These are phyloP conservation scores for Pseudogymnoascus sp. DNA, from an alignment of 2,329 filamentous ascomycete genomes.

Conservation along the genomic window DNA sequence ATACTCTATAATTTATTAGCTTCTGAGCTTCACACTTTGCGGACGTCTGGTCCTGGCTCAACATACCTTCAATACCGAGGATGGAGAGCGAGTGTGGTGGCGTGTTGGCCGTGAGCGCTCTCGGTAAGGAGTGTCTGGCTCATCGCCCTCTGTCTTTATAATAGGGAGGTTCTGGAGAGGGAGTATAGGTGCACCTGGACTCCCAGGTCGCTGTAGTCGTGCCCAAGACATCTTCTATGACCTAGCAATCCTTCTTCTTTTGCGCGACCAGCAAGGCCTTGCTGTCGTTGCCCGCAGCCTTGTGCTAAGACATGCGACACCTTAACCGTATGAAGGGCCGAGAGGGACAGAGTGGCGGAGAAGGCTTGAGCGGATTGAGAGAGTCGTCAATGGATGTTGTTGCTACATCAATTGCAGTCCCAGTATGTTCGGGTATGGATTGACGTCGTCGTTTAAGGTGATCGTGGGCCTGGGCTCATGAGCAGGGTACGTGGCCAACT, in stretches of 20 bases:
- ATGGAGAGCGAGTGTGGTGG: slow-evolving; percentile 25
- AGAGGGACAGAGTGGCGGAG: background rate
- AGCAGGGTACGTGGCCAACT: slow-evolving; percentile 5
- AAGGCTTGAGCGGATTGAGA: background rate
- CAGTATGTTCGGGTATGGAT: background rate
- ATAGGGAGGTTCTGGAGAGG: slow-evolving; percentile 26
- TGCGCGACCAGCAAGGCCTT: slow-evolving; percentile 25
- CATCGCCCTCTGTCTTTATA: slow-evolving; percentile 18
- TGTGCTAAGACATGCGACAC: slow-evolving; percentile 27
- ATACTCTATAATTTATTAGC: slow-evolving; percentile 22
- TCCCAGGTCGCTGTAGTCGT: slow-evolving; percentile 23
- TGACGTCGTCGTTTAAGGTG: background rate
- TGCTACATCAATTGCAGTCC: background rate
- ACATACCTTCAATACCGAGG: slow-evolving; percentile 27
- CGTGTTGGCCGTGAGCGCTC: slow-evolving; percentile 21
- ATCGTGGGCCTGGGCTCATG: background rate
- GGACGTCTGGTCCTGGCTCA: background rate
- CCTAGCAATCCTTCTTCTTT: slow-evolving; percentile 8
- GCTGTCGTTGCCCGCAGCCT: slow-evolving; percentile 23
- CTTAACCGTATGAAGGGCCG: background rate
- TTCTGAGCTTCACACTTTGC: background rate
- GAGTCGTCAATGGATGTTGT: background rate
- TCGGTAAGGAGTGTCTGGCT: slow-evolving; percentile 20
- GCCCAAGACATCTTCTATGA: slow-evolving; percentile 25
- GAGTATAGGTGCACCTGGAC: slow-evolving; percentile 22